phyloP scores from a whole-genome alignment of 2,329 filamentous ascomycete species.

The Pseudogymnoascus sp. region DNA sequence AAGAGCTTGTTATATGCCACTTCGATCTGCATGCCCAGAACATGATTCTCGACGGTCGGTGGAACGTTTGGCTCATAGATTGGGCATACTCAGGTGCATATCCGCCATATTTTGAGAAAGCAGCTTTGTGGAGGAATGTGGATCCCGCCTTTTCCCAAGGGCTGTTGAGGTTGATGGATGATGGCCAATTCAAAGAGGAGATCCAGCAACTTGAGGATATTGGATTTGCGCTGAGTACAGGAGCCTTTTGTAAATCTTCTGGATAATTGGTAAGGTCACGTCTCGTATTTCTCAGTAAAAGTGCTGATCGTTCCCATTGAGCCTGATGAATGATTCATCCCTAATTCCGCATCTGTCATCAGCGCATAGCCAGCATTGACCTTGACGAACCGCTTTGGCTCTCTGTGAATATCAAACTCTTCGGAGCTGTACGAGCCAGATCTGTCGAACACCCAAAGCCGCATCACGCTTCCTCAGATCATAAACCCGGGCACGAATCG shows the following conservation, averaged over 20 bases:
- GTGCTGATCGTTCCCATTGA: no score
- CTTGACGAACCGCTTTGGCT: not conserved
- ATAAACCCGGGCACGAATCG: slow-evolving; percentile 28
- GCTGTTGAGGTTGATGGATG: not conserved
- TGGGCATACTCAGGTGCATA: slow-evolving; percentile 16
- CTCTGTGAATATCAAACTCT: not conserved
- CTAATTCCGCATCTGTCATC: not conserved
- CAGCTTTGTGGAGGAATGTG: not conserved
- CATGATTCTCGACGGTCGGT: slow-evolving; percentile 12
- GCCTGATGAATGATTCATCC: not conserved
- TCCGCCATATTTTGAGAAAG: slow-evolving; percentile 17
- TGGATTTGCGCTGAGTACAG: slow-evolving; percentile 2
- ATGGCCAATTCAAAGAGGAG: slow-evolving; percentile 3
- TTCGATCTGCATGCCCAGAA: slow-evolving; percentile 13
- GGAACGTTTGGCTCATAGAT: slow-evolving; percentile 18
- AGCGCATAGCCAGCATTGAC: not conserved
- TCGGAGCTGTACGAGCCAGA: slow-evolving; percentile 20
- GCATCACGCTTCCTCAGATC: slow-evolving; percentile 23
- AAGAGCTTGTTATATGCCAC: slow-evolving; percentile 16
- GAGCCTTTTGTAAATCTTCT: slow-evolving; percentile 2
- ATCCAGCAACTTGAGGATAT: not conserved
- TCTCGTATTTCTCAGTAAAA: not conserved
- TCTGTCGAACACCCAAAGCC: slow-evolving; percentile 30
- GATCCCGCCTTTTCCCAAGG: not conserved
- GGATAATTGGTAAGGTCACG: slow-evolving; percentile 3